A percentile compares a stretch with the other conserved stretches of the same genome.
phyloP scores from a whole-genome alignment of 768 basidiomycete genomes.

The Suillus cothurnatus region DNA sequence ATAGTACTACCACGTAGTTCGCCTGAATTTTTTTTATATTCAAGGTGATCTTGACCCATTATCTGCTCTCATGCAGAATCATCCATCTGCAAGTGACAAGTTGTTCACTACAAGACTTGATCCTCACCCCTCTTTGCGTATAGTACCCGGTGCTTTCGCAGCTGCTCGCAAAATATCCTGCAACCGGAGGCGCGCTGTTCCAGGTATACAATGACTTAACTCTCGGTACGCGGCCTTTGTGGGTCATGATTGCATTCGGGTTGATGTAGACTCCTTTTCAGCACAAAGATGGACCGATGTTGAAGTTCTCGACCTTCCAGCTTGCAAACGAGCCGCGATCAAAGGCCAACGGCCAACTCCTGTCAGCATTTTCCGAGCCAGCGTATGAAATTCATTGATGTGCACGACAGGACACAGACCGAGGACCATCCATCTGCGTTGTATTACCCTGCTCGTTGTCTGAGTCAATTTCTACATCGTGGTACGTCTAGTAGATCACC shows the following conservation, averaged over 20 bases:
- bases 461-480: constrained; percentile 64
- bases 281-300: constrained; percentile 76
- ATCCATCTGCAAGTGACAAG: constrained; percentile 6
- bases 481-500: constrained; percentile 41
- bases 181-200: constrained; percentile 59
- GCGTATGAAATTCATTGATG: background rate
- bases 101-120: background rate
- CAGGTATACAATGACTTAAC: constrained; percentile 78
- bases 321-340: constrained; percentile 57
- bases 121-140: background rate
- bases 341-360: constrained; percentile 56
- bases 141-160: constrained; percentile 51
- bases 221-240: constrained; percentile 45
- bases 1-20: constrained; percentile 1
- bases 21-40: constrained; percentile 2
- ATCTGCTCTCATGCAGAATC: constrained; percentile 5
- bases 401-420: constrained; percentile 39
- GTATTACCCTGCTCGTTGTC: constrained; percentile 71
- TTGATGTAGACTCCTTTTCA: constrained; percentile 27
- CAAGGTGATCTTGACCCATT: background rate
- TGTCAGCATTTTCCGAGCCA: constrained; percentile 35
- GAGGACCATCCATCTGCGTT: constrained; percentile 32
- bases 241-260: background rate
- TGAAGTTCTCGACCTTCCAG: constrained; percentile 59
- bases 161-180: constrained; percentile 62